phyloP scores from a whole-genome alignment of 352 stramenopile species.

The Elongisporangium senticosum region DNA sequence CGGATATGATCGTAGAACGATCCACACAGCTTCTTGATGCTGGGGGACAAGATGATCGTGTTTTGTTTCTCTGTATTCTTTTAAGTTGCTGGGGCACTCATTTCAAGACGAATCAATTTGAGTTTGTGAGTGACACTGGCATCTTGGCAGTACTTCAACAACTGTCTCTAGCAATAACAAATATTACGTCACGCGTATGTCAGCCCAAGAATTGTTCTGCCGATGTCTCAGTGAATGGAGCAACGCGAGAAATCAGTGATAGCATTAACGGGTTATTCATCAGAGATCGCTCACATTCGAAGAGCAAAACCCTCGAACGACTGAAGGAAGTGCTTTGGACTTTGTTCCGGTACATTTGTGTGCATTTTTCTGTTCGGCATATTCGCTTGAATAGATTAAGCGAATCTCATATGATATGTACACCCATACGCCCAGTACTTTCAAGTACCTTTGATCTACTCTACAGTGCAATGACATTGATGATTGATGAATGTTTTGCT shows the following conservation, averaged over 20 bases:
- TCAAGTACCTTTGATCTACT: conserved; percentile 15
- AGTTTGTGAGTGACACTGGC: conserved; percentile 44
- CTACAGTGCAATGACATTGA: conserved; percentile 1
- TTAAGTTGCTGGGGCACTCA: conserved; percentile 36
- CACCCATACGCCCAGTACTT: conserved; percentile 17
- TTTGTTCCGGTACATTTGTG: conserved; percentile 33
- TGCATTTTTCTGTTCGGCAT: conserved; percentile 24
- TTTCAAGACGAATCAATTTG: conserved; percentile 35
- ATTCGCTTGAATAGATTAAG: background rate
- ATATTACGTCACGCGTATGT: background rate
- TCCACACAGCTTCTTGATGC: conserved; percentile 3
- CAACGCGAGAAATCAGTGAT: too few relatives aligned
- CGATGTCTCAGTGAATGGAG: background rate
- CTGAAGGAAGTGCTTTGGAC: conserved; percentile 27
- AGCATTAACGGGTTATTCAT: background rate
- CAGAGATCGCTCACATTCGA: conserved; percentile 2
- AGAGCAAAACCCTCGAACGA: conserved; percentile 8
- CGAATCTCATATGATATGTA: background rate
- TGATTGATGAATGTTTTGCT: background rate
- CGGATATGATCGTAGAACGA: conserved; percentile 29
- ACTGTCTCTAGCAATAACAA: conserved; percentile 14
- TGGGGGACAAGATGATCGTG: background rate
- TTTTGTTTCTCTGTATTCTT: conserved; percentile 27
- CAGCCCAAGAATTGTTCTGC: background rate
- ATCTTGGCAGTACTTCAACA: conserved; percentile 34